Percentiles rank a stretch among this genome's conserved stretches.
Conservation (phyloP, 2,329 filamentous ascomycete species). For the Albophoma yamanashiensis region DNA sequence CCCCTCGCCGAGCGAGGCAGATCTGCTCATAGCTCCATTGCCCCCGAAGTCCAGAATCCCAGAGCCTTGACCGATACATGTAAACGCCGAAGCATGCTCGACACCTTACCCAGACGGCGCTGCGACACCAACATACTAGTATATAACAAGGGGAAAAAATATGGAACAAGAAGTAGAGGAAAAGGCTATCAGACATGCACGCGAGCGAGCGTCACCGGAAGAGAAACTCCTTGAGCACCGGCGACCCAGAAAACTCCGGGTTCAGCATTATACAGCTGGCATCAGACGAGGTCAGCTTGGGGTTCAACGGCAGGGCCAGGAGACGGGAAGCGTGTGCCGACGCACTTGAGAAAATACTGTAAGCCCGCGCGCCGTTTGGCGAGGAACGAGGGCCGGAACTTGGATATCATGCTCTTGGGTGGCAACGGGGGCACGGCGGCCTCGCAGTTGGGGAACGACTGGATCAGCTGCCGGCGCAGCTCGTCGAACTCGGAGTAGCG, state of each 20-base stretch:
- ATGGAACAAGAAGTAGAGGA: background rate
- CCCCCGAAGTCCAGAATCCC: background rate
- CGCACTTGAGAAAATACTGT: slow-evolving; percentile 88
- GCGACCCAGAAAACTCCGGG: slow-evolving; percentile 12
- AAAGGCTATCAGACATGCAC: background rate
- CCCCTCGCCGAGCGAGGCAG: background rate
- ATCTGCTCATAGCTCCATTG: background rate
- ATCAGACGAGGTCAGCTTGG: slow-evolving; percentile 5
- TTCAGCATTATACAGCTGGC: slow-evolving; percentile 10
- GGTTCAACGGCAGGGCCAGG: background rate
- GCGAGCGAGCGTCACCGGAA: slow-evolving; percentile 7
- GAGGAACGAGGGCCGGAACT: slow-evolving; percentile 74
- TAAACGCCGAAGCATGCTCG: background rate
- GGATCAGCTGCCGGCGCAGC: slow-evolving; percentile 60
- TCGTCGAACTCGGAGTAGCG: slow-evolving; percentile 92
- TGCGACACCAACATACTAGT: background rate
- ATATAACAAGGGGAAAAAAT: background rate
- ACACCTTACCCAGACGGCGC: background rate
- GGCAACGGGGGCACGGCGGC: slow-evolving; percentile 83
- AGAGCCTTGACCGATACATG: background rate
- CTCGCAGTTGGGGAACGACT: slow-evolving; percentile 74
- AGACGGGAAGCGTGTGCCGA: slow-evolving; percentile 12
- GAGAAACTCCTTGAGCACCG: slow-evolving; percentile 12
- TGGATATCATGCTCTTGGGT: slow-evolving; percentile 82
- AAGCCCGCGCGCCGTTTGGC: slow-evolving; percentile 74